These are phyloP conservation scores for Platanthera guangdongensis DNA, from an alignment of 106 monocot species.

Conservation along the genomic window DNA sequence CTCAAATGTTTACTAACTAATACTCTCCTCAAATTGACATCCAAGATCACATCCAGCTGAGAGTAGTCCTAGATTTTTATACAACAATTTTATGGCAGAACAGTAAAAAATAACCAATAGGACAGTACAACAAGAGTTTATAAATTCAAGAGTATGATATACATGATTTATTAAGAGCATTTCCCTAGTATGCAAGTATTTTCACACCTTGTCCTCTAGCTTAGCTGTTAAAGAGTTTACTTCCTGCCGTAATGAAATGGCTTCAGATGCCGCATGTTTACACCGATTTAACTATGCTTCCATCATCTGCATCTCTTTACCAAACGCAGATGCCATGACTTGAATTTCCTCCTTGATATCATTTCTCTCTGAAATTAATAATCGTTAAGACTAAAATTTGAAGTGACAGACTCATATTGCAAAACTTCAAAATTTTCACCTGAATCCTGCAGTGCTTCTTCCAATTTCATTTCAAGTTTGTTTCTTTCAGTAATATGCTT, in stretches of 20 bases:
- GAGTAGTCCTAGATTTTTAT: background rate
- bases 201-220: conserved; percentile 55
- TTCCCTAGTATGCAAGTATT: background rate
- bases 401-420: background rate
- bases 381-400: conserved; percentile 3
- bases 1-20: background rate
- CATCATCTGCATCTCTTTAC: conserved; percentile 89
- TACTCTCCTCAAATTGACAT: background rate
- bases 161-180: background rate
- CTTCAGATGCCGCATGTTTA: conserved; percentile 70
- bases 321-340: conserved; percentile 79
- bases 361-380: conserved; percentile 51
- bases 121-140: background rate
- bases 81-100: background rate
- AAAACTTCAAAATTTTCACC: conserved; percentile 30
- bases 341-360: conserved; percentile 89
- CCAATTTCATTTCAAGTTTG: conserved; percentile 68
- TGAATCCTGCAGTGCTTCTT: conserved; percentile 86
- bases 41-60: background rate
- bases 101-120: background rate
- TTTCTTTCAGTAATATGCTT: conserved; percentile 61
- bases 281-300: conserved; percentile 75
- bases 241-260: conserved; percentile 48
- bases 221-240: conserved; percentile 38
- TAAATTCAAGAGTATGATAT: background rate